Conservation (phyloP, 1,284 basidiomycete genomes). For the Xerocomus nothofagi region DNA sequence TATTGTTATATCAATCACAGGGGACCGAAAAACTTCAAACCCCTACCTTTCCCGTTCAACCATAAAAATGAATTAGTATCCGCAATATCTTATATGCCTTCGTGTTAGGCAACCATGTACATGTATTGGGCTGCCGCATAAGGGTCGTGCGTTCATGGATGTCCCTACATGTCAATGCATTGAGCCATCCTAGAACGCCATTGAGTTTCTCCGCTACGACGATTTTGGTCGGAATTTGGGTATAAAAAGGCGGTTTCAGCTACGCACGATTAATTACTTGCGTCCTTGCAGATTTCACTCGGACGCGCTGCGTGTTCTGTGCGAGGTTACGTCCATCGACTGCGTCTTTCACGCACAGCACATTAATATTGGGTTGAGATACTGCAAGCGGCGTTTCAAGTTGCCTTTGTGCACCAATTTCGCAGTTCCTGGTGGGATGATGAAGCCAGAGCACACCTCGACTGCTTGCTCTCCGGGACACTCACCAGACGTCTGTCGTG, state of each 20-base stretch:
- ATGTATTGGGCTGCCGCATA: constrained; percentile 3
- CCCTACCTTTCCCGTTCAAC: constrained; percentile 11
- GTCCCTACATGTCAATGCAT: not conserved
- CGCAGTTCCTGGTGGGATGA: not conserved
- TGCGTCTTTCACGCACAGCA: not conserved
- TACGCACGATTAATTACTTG: not conserved
- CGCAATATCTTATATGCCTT: not conserved
- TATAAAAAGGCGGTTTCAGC: not conserved
- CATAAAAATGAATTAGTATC: constrained; percentile 8
- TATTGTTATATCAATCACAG: not conserved
- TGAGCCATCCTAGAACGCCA: not conserved
- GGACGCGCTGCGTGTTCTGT: not conserved
- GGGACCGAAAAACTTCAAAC: no score
- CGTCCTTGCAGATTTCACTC: not conserved
- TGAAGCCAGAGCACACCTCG: not conserved
- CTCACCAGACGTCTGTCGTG: constrained; percentile 5
- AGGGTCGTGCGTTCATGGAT: not conserved
- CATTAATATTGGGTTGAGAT: not conserved
- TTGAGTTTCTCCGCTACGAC: not conserved
- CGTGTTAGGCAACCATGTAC: constrained; percentile 5
- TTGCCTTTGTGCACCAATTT: not conserved
- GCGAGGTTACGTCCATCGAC: not conserved
- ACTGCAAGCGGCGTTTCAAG: no score
- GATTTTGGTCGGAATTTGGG: not conserved
- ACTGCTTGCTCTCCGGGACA: no score